phyloP scores from a whole-genome alignment of 1,284 basidiomycete genomes.

The Gomphus sp. region DNA sequence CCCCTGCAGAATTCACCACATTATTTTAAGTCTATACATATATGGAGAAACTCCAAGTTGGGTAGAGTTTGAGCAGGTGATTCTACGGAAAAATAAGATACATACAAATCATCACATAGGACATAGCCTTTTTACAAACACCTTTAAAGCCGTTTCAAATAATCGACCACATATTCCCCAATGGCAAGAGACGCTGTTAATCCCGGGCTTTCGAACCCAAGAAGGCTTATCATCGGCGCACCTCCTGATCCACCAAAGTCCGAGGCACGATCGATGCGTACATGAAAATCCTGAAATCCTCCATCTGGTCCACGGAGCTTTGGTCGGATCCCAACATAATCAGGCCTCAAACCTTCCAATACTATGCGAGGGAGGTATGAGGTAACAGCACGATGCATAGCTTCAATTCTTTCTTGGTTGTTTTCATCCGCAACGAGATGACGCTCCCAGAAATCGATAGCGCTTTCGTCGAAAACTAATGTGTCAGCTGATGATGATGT shows the following conservation, averaged over 20 bases:
- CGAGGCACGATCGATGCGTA: constrained; percentile 45
- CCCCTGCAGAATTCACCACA: too few relatives aligned
- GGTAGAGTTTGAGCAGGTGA: too few relatives aligned
- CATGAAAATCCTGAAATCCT: constrained; percentile 81
- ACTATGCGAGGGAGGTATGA: constrained; percentile 63
- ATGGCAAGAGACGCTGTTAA: constrained; percentile 68
- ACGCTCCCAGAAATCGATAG: constrained; percentile 62
- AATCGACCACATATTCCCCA: constrained; percentile 61
- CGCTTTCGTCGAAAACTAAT: constrained; percentile 29
- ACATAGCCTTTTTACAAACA: too few relatives aligned
- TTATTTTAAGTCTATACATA: too few relatives aligned
- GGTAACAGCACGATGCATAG: constrained; percentile 61
- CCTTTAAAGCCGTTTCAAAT: too few relatives aligned
- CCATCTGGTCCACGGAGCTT: constrained; percentile 72
- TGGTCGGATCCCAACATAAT: constrained; percentile 89
- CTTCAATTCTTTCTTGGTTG: constrained; percentile 29
- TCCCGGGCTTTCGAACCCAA: constrained; percentile 75
- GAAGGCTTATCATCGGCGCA: constrained; percentile 60
- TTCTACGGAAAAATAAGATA: constrained; percentile 24
- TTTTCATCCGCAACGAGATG: constrained; percentile 64
- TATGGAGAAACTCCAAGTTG: too few relatives aligned
- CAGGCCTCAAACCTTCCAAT: constrained; percentile 63
- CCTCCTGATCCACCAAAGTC: constrained; percentile 17
- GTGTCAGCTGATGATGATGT: constrained; percentile 12
- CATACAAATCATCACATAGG: too few relatives aligned